Evolutionary conservation across 441 rosid species (phyloP).

Genomic region (Erysimum cheiri): DNA sequence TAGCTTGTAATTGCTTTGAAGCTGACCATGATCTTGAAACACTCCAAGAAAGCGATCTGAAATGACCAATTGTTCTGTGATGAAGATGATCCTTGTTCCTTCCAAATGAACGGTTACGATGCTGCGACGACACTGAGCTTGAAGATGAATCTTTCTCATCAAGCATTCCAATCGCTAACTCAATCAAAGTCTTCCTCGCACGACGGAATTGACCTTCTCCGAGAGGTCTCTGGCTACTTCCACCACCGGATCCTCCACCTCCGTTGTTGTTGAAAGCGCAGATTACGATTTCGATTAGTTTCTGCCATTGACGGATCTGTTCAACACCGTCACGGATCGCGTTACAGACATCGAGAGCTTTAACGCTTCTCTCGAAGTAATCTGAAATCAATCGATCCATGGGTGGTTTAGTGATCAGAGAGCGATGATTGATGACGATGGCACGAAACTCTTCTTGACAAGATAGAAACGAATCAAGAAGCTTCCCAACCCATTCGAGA

Average conservation of each 20-base stretch:
- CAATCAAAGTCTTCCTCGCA: constrained; percentile 77
- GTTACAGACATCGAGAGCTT: constrained; percentile 92
- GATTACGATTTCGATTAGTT: constrained; percentile 77
- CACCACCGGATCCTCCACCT: constrained; percentile 3
- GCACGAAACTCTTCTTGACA: constrained; percentile 78
- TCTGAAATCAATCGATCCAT: constrained; percentile 73
- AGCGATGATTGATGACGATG: constrained; percentile 48
- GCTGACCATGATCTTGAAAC: constrained; percentile 96
- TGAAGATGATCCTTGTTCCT: constrained; percentile 55
- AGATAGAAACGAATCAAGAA: constrained; percentile 65
- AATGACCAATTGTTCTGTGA: constrained; percentile 59
- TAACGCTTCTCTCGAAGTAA: constrained; percentile 75
- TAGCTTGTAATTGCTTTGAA: constrained; percentile 81
- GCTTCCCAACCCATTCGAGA: constrained; percentile 68
- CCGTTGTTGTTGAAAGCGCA: constrained; percentile 56
- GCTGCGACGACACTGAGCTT: constrained; percentile 34
- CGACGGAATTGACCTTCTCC: constrained; percentile 93
- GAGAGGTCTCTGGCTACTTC: constrained; percentile 45
- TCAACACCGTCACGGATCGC: constrained; percentile 90
- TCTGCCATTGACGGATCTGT: constrained; percentile 91
- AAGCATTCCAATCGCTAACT: constrained; percentile 80
- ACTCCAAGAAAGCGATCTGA: constrained; percentile 85
- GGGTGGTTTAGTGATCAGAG: constrained; percentile 50
- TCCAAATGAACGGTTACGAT: constrained; percentile 86
- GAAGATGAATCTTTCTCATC: constrained; percentile 81